Percentiles rank a stretch among this genome's conserved stretches.
phyloP scores from a whole-genome alignment of 352 stramenopile species.

The Phytophthora chlamydospora region DNA sequence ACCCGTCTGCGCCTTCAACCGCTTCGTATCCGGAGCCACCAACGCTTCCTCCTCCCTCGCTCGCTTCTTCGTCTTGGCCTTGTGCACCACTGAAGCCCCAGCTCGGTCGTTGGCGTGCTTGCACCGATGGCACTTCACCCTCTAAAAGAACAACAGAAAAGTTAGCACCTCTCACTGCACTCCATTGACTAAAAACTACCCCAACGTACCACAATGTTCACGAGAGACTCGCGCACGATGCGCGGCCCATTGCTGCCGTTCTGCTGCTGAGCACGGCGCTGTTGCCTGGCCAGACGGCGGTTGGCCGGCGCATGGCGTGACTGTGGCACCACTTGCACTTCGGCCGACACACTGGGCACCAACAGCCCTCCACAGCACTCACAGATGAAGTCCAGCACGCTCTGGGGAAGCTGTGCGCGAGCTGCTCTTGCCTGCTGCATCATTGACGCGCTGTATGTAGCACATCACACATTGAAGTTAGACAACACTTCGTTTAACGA shows the following conservation, averaged over 20 bases:
- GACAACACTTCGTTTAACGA: not conserved
- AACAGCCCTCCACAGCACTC: conserved; percentile 64
- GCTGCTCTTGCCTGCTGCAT: conserved; percentile 51
- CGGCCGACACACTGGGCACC: conserved; percentile 62
- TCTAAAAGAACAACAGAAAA: conserved; percentile 30
- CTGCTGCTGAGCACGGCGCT: conserved; percentile 36
- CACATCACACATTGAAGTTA: not conserved
- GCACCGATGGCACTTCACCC: conserved; percentile 62
- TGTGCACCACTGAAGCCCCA: conserved; percentile 56
- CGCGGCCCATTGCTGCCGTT: conserved; percentile 20
- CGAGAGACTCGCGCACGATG: conserved; percentile 32
- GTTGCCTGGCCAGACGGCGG: conserved; percentile 51
- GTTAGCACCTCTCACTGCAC: not conserved
- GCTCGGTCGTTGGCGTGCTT: conserved; percentile 48
- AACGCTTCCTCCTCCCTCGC: conserved; percentile 4
- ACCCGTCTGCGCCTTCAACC: conserved; percentile 24
- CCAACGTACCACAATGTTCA: conserved; percentile 47
- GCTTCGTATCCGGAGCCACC: conserved; percentile 29
- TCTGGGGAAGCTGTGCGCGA: conserved; percentile 42
- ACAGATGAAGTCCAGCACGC: conserved; percentile 73
- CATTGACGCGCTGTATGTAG: conserved; percentile 47
- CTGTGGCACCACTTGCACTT: conserved; percentile 59
- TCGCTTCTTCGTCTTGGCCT: conserved; percentile 60
- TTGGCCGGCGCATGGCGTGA: conserved; percentile 46
- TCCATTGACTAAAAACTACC: not conserved